Conservation (phyloP, 441 rosid genomes). For the Erysimum pusillum region DNA sequence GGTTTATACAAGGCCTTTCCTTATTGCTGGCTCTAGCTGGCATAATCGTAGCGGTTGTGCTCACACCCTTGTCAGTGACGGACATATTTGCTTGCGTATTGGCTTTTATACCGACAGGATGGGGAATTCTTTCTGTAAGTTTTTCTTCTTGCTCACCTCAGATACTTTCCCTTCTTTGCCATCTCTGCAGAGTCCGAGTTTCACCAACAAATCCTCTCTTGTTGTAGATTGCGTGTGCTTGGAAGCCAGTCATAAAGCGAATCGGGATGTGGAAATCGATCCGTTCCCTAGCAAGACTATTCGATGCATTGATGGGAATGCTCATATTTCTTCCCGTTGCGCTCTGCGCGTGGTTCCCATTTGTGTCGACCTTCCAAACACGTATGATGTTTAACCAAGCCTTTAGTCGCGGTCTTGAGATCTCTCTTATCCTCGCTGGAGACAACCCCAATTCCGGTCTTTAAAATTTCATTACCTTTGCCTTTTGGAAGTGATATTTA, state of each 20-base stretch:
- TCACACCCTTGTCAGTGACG: slow-evolving; percentile 57
- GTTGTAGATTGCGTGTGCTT: slow-evolving; percentile 85
- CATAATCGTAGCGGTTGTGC: slow-evolving; percentile 66
- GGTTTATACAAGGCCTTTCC: slow-evolving; percentile 89
- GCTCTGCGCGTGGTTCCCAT: slow-evolving; percentile 95
- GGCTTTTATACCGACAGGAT: slow-evolving; percentile 95
- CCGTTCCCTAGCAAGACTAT: slow-evolving; percentile 87
- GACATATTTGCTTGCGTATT: slow-evolving; percentile 87
- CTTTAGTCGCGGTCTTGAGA: slow-evolving; percentile 93
- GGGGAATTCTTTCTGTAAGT: slow-evolving; percentile 96
- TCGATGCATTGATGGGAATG: slow-evolving; percentile 98
- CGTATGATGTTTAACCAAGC: slow-evolving; percentile 99
- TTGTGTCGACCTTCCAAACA: slow-evolving; percentile 96
- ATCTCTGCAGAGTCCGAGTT: slow-evolving; percentile 11
- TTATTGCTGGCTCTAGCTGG: slow-evolving; percentile 88
- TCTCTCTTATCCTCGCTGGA: slow-evolving; percentile 97
- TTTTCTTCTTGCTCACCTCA: slow-evolving; percentile 2
- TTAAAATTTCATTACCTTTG: slow-evolving; percentile 43
- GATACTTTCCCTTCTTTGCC: background rate
- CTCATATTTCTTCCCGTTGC: slow-evolving; percentile 87
- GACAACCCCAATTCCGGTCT: slow-evolving; percentile 82
- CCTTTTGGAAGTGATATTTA: slow-evolving; percentile 6
- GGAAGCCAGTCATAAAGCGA: slow-evolving; percentile 91
- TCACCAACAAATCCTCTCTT: slow-evolving; percentile 12
- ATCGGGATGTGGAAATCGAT: slow-evolving; percentile 89